Percentiles rank a stretch among this genome's conserved stretches.
Conservation (phyloP, 1,284 basidiomycete genomes). For the Ustilago crameri region DNA sequence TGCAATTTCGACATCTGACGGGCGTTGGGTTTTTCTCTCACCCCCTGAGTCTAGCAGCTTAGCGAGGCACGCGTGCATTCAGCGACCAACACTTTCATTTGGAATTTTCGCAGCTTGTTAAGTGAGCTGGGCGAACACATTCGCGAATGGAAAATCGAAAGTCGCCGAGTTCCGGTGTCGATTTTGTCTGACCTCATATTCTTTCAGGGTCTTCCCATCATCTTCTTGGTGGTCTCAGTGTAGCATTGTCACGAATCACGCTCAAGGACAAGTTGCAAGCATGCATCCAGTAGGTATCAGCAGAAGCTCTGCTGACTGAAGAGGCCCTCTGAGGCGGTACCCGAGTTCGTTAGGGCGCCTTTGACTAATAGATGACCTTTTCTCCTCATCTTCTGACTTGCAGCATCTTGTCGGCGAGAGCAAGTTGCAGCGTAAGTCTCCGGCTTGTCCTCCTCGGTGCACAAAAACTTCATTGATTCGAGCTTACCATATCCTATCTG, state of each 20-base stretch:
- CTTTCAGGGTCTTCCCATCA: conserved; percentile 7
- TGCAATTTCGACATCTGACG: not conserved
- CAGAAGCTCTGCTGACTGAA: not conserved
- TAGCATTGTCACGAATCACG: not conserved
- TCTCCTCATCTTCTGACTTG: too few relatives aligned
- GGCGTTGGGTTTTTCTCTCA: conserved; percentile 1
- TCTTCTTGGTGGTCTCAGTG: not conserved
- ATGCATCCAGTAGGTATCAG: conserved; percentile 35
- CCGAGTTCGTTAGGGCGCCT: too few relatives aligned
- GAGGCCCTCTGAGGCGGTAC: too few relatives aligned
- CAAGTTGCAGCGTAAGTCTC: conserved; percentile 45
- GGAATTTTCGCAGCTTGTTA: not conserved
- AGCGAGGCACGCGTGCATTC: not conserved
- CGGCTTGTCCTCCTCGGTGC: too few relatives aligned
- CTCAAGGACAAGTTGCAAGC: conserved; percentile 1
- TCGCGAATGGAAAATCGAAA: not conserved
- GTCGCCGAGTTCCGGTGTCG: conserved; percentile 21
- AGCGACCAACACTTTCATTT: conserved; percentile 15
- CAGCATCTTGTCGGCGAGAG: conserved; percentile 51
- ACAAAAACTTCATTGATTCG: not conserved
- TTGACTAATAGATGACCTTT: too few relatives aligned
- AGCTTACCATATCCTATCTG: not conserved
- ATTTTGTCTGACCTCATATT: conserved; percentile 41
- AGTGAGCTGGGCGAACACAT: not conserved
- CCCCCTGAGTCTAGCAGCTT: conserved; percentile 16